phyloP scores from a whole-genome alignment of 345 rosid genomes.

The Rhizophora mangle region DNA sequence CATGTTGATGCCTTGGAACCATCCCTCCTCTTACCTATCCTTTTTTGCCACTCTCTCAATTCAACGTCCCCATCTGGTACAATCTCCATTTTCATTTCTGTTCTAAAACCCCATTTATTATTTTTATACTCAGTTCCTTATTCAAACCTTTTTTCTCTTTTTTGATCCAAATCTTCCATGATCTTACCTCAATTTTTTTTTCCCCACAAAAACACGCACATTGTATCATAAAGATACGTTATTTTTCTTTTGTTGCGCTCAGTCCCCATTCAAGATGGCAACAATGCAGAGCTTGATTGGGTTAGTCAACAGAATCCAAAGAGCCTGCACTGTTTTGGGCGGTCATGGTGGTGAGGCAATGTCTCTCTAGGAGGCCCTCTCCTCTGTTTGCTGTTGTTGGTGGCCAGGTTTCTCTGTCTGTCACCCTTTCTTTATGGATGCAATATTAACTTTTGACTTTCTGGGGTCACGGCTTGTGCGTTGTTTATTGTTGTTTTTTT shows the following conservation, averaged over 20 bases:
- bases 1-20: neutral
- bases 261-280: slow-evolving; percentile 45
- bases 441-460: neutral
- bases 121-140: neutral
- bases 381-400: slow-evolving; percentile 94
- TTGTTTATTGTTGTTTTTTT: neutral
- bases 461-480: neutral
- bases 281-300: slow-evolving; percentile 98
- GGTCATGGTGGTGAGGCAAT: slow-evolving; percentile 96
- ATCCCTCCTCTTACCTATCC: neutral
- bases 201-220: neutral
- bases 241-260: neutral
- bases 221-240: neutral
- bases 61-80: slow-evolving; percentile 5
- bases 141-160: neutral
- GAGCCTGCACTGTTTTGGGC: slow-evolving; percentile 94
- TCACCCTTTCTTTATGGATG: neutral
- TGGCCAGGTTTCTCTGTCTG: slow-evolving; percentile 62
- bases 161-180: neutral
- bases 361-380: slow-evolving; percentile 99
- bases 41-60: neutral
- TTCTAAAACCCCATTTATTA: neutral
- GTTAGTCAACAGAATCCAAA: slow-evolving; percentile 85
- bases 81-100: slow-evolving; percentile 3
- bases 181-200: neutral